These are phyloP conservation scores for Paragyromitra xinjiangensis DNA, from an alignment of 495 filamentous ascomycete genomes.

Conservation along the genomic window DNA sequence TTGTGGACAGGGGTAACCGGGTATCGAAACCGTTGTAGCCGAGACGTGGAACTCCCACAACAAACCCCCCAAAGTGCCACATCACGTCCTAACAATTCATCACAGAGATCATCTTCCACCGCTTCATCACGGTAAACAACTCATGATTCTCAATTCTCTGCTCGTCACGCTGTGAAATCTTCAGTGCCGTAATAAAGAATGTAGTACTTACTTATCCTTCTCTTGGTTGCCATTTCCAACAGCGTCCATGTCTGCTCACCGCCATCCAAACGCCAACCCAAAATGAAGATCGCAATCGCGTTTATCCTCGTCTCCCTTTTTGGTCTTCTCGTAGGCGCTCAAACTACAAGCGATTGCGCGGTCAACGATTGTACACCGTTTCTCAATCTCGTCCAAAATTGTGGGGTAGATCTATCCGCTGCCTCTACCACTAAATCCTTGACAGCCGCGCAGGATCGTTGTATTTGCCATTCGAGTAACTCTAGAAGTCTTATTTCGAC, in stretches of 20 bases:
- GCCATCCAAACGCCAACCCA: neutral
- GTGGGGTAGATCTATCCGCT: neutral
- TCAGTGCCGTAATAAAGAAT: neutral
- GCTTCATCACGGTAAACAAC: neutral
- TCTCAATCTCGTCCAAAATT: constrained; percentile 1
- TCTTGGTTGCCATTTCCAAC: neutral
- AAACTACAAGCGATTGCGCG: constrained; percentile 7
- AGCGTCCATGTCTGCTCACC: neutral
- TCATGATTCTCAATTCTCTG: neutral
- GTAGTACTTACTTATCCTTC: neutral
- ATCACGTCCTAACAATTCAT: neutral
- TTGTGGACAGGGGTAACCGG: neutral
- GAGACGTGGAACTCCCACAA: neutral
- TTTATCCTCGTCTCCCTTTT: neutral
- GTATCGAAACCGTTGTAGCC: neutral
- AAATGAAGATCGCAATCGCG: neutral
- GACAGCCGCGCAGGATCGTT: neutral
- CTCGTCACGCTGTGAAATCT: neutral
- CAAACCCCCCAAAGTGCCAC: neutral
- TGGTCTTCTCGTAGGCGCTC: neutral
- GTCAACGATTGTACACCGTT: constrained; percentile 16
- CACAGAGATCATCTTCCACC: neutral
- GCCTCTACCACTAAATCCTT: neutral
- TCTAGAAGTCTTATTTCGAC: neutral
- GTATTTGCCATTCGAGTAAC: constrained; percentile 2